phyloP scores from a whole-genome alignment of 306 rosid genomes.

The Astragalus membranaceus region DNA sequence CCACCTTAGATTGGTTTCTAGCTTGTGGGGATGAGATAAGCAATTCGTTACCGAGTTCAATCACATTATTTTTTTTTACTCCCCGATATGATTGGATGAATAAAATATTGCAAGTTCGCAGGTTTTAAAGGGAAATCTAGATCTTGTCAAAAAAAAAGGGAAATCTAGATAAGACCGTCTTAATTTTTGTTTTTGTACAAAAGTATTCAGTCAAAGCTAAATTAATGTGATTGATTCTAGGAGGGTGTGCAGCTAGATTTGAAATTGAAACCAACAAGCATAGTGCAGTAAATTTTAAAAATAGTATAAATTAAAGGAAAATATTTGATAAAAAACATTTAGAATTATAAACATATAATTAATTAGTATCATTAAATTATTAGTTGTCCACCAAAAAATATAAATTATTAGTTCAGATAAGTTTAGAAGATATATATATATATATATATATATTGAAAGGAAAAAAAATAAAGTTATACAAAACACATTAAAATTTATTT shows the following conservation, averaged over 20 bases:
- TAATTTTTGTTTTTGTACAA: background rate
- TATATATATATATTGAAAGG: too few relatives aligned
- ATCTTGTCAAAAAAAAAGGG: too few relatives aligned
- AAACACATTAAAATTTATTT: background rate
- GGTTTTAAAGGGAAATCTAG: background rate
- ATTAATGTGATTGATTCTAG: background rate
- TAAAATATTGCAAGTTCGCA: background rate
- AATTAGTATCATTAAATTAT: background rate
- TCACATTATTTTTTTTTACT: too few relatives aligned
- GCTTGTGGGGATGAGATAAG: background rate
- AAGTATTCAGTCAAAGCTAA: background rate
- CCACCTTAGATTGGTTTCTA: background rate
- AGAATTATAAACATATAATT: background rate
- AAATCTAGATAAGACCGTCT: background rate
- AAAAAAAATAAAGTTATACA: background rate
- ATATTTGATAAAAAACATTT: background rate
- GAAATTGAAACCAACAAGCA: background rate
- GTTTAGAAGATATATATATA: background rate
- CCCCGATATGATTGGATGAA: background rate
- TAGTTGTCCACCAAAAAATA: too few relatives aligned
- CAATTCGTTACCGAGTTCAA: background rate
- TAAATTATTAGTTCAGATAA: background rate
- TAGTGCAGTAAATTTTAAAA: background rate
- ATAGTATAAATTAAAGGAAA: background rate
- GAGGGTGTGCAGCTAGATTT: background rate